Evolutionary conservation across 2,329 filamentous ascomycete species (phyloP).

Genomic region (Penicillium sp.): DNA sequence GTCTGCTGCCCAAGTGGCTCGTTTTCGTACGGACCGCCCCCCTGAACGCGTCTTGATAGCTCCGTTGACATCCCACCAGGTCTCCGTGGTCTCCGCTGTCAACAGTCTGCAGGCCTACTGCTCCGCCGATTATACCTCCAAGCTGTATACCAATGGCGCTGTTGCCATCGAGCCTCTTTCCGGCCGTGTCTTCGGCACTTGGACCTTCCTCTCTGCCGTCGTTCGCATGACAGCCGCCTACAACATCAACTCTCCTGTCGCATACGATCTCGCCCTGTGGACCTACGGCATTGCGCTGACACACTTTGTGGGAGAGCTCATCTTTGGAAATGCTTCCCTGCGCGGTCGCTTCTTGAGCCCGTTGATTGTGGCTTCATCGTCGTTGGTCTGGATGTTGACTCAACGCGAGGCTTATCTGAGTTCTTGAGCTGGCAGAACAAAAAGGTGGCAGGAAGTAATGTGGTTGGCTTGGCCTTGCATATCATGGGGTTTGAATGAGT

Average conservation of each 20-base stretch:
- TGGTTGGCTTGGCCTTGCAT: background rate
- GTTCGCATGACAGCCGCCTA: constrained; percentile 83
- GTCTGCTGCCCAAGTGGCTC: constrained; percentile 65
- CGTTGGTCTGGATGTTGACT: constrained; percentile 61
- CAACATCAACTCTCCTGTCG: constrained; percentile 68
- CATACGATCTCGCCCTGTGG: constrained; percentile 80
- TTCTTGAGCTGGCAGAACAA: constrained; percentile 11
- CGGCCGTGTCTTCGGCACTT: constrained; percentile 81
- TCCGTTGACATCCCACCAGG: constrained; percentile 42
- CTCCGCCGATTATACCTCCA: constrained; percentile 78
- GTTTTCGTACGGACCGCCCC: constrained; percentile 54
- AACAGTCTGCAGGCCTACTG: constrained; percentile 84
- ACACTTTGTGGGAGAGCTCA: constrained; percentile 77
- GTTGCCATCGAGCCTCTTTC: constrained; percentile 70
- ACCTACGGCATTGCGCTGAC: constrained; percentile 76
- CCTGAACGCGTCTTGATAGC: background rate
- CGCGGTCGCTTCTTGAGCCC: constrained; percentile 61
- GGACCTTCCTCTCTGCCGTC: constrained; percentile 77
- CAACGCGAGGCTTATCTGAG: constrained; percentile 52
- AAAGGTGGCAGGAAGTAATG: background rate
- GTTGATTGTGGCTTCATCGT: constrained; percentile 57
- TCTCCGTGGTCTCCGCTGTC: constrained; percentile 77
- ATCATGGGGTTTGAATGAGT: background rate
- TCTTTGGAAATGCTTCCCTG: constrained; percentile 74
- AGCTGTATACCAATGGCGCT: constrained; percentile 68